Percentiles rank a stretch among this genome's conserved stretches.
Conservation (phyloP, 441 rosid genomes). For the Euphorbia schlechtendalii region DNA sequence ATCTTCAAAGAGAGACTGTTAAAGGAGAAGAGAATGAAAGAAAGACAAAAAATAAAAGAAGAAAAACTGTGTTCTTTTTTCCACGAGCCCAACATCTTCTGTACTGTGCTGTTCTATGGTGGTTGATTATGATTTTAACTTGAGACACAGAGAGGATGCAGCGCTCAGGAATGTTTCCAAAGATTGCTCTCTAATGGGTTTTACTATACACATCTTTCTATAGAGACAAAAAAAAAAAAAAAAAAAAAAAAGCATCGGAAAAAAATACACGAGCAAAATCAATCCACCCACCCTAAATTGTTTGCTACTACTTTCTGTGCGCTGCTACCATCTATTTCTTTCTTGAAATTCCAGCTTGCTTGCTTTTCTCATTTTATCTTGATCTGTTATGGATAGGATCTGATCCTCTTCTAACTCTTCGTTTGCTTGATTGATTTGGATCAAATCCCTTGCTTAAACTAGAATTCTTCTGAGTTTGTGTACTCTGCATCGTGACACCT, state of each 20-base stretch:
- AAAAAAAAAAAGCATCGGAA: no score
- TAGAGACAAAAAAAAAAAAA: conserved; percentile 24
- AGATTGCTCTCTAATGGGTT: no score
- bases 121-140: no score
- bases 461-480: conserved; percentile 24
- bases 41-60: neutral
- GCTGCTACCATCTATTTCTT: conserved; percentile 28
- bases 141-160: conserved; percentile 25
- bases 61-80: no score
- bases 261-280: conserved; percentile 21
- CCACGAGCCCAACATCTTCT: conserved; percentile 5
- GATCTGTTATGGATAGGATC: conserved; percentile 95
- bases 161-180: conserved; percentile 25
- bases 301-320: conserved; percentile 26
- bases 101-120: no score
- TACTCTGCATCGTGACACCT: conserved; percentile 29
- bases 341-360: conserved; percentile 27
- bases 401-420: conserved; percentile 75
- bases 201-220: conserved; percentile 42
- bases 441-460: conserved; percentile 29
- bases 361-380: conserved; percentile 24
- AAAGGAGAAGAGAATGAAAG: no score
- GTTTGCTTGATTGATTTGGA: conserved; percentile 63
- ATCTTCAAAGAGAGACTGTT: neutral
- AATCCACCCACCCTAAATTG: conserved; percentile 33